A percentile compares a stretch with the other conserved stretches of the same genome.
These are phyloP conservation scores for Amesomyces nigricolor DNA, from an alignment of 2,329 filamentous ascomycete genomes.

Conservation along the genomic window DNA sequence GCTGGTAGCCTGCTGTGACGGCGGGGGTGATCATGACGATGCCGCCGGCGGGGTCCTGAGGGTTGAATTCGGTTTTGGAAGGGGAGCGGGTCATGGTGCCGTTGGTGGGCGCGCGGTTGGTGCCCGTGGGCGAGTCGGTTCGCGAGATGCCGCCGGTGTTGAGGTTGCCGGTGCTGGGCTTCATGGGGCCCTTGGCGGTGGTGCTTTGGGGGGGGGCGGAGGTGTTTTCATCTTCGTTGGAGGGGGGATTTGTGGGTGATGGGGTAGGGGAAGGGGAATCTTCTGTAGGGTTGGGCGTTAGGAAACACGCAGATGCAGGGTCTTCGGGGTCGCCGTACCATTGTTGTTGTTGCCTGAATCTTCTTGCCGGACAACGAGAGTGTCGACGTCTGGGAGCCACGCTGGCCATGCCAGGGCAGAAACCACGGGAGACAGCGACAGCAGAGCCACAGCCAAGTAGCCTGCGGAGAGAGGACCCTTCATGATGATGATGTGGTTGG, in stretches of 20 bases:
- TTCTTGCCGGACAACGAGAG: slow-evolving; percentile 48
- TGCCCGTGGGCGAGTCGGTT: slow-evolving; percentile 16
- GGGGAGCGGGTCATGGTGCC: slow-evolving; percentile 22
- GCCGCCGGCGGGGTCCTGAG: slow-evolving; percentile 43
- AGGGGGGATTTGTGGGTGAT: slow-evolving; percentile 18
- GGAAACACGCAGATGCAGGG: not conserved
- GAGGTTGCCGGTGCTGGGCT: slow-evolving; percentile 20
- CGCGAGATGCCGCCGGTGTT: slow-evolving; percentile 22
- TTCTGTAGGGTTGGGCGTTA: slow-evolving; percentile 1
- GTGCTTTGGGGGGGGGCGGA: slow-evolving; percentile 8
- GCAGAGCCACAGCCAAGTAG: slow-evolving; percentile 44
- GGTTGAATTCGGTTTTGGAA: slow-evolving; percentile 39
- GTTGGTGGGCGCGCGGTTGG: slow-evolving; percentile 24
- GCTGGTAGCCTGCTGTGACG: slow-evolving; percentile 39
- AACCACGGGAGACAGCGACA: slow-evolving; percentile 47
- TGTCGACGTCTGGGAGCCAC: slow-evolving; percentile 49
- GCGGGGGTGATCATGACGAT: slow-evolving; percentile 50
- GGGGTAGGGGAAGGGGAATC: slow-evolving; percentile 9
- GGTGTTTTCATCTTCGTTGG: slow-evolving; percentile 20
- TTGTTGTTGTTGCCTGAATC: not conserved
- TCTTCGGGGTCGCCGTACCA: not conserved
- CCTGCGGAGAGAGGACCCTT: slow-evolving; percentile 43
- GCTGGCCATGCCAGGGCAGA: slow-evolving; percentile 49
- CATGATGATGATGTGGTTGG: slow-evolving; percentile 35
- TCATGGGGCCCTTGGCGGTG: slow-evolving; percentile 18